These are phyloP conservation scores for Sphaceloma murrayae DNA, from an alignment of 2,329 filamentous ascomycete genomes.

Conservation along the genomic window DNA sequence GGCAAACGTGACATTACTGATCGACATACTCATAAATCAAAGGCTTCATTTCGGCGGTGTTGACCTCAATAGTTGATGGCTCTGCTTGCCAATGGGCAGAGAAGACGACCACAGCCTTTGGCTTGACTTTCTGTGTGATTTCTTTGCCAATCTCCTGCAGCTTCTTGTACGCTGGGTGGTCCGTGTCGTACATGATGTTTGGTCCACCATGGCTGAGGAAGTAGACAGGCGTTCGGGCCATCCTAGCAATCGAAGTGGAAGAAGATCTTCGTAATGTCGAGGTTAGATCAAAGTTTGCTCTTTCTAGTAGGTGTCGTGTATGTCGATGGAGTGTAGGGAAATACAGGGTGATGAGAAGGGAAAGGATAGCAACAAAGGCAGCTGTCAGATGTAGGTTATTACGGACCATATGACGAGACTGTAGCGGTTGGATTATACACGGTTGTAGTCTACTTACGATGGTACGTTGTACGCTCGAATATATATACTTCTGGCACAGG, in stretches of 20 bases:
- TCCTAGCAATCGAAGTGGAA: slow-evolving; percentile 12
- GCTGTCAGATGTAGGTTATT: too few relatives aligned
- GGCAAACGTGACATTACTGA: not conserved
- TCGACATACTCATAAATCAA: slow-evolving; percentile 54
- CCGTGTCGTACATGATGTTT: slow-evolving; percentile 56
- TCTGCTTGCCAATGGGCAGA: slow-evolving; percentile 66
- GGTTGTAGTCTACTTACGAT: not conserved
- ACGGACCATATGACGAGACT: too few relatives aligned
- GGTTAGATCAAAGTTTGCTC: too few relatives aligned
- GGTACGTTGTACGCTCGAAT: not conserved
- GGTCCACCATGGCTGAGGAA: slow-evolving; percentile 47
- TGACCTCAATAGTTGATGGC: slow-evolving; percentile 51
- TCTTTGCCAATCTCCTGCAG: slow-evolving; percentile 58
- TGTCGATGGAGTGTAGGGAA: too few relatives aligned
- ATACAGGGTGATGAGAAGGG: too few relatives aligned
- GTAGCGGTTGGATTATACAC: not conserved
- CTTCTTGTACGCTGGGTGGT: slow-evolving; percentile 57
- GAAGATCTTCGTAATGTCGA: too few relatives aligned
- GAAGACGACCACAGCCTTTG: slow-evolving; percentile 64
- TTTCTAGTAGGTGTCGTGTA: too few relatives aligned
- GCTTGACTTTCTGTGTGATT: slow-evolving; percentile 60
- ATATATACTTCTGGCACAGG: not conserved
- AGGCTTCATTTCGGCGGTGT: slow-evolving; percentile 53
- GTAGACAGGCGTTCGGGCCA: slow-evolving; percentile 40
- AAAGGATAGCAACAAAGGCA: too few relatives aligned